These are phyloP conservation scores for Aspergillus piperis DNA, from an alignment of 2,329 filamentous ascomycete species.

Conservation along the genomic window DNA sequence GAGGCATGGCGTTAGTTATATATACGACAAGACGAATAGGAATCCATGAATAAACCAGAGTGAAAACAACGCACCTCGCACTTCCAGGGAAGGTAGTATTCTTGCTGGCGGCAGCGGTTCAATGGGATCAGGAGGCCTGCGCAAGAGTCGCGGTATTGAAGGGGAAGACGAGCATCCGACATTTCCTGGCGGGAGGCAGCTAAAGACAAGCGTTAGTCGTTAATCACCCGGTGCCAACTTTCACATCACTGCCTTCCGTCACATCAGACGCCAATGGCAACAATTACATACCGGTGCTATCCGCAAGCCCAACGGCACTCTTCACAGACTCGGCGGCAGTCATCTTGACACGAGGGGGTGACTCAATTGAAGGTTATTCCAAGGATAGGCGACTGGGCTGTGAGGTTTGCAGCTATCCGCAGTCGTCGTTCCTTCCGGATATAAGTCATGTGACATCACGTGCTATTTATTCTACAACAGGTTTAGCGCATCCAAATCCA, in stretches of 20 bases:
- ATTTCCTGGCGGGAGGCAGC: slow-evolving; percentile 72
- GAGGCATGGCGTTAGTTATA: neutral
- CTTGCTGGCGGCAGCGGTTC: slow-evolving; percentile 88
- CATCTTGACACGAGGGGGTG: slow-evolving; percentile 37
- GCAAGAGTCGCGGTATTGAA: slow-evolving; percentile 94
- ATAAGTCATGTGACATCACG: slow-evolving; percentile 29
- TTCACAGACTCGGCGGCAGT: slow-evolving; percentile 52
- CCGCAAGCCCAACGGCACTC: slow-evolving; percentile 49
- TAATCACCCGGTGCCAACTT: slow-evolving; percentile 6
- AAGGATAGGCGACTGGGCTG: slow-evolving; percentile 22
- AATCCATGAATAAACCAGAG: neutral
- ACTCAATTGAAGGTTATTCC: slow-evolving; percentile 16
- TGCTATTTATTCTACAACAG: slow-evolving; percentile 20
- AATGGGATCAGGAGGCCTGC: slow-evolving; percentile 92
- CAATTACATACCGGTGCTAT: slow-evolving; percentile 39
- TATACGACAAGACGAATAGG: neutral
- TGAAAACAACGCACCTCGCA: slow-evolving; percentile 70
- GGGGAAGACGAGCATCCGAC: slow-evolving; percentile 82
- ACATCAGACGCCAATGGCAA: slow-evolving; percentile 26
- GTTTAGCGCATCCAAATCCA: slow-evolving; percentile 34
- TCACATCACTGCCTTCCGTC: slow-evolving; percentile 11
- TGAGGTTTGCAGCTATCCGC: slow-evolving; percentile 31
- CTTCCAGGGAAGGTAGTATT: slow-evolving; percentile 97
- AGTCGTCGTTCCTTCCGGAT: slow-evolving; percentile 31
- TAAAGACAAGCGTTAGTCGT: slow-evolving; percentile 20